These are phyloP conservation scores for Psilocybe cubensis DNA, from an alignment of 768 basidiomycete genomes.

Conservation along the genomic window DNA sequence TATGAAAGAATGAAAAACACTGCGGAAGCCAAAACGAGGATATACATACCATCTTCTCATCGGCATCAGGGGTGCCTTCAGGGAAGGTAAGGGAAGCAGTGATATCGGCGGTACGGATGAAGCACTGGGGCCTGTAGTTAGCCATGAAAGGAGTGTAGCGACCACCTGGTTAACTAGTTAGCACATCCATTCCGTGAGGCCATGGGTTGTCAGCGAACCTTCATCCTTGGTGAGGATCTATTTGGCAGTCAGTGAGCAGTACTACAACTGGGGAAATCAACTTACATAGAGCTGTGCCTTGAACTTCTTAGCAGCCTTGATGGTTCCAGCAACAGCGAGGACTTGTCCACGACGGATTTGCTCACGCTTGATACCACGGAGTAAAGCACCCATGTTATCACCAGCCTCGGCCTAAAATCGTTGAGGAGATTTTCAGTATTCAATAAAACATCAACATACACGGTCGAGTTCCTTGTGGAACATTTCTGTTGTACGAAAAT, in stretches of 20 bases:
- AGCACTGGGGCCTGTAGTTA: conserved; percentile 95
- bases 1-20: conserved; percentile 27
- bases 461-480: conserved; percentile 99
- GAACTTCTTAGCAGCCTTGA: conserved; percentile 96
- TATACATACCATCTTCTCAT: conserved; percentile 78
- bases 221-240: conserved; percentile 88
- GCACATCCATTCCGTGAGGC: background rate
- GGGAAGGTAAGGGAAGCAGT: conserved; percentile 88
- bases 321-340: conserved; percentile 83
- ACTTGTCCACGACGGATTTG: conserved; percentile 94
- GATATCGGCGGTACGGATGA: conserved; percentile 94
- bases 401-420: conserved; percentile 84
- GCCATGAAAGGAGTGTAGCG: conserved; percentile 92
- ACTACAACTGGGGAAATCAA: conserved; percentile 2
- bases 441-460: conserved; percentile 40
- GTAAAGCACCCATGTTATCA: conserved; percentile 98
- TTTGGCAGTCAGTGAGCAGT: background rate
- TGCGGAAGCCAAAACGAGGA: background rate
- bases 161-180: conserved; percentile 48
- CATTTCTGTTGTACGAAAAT: conserved; percentile 67
- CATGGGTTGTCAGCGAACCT: conserved; percentile 35
- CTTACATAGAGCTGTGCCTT: conserved; percentile 88
- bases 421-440: background rate
- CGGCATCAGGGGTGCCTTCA: conserved; percentile 75
- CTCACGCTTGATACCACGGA: conserved; percentile 97